Conservation (phyloP, 306 rosid genomes). For the Quercus wislizeni region DNA sequence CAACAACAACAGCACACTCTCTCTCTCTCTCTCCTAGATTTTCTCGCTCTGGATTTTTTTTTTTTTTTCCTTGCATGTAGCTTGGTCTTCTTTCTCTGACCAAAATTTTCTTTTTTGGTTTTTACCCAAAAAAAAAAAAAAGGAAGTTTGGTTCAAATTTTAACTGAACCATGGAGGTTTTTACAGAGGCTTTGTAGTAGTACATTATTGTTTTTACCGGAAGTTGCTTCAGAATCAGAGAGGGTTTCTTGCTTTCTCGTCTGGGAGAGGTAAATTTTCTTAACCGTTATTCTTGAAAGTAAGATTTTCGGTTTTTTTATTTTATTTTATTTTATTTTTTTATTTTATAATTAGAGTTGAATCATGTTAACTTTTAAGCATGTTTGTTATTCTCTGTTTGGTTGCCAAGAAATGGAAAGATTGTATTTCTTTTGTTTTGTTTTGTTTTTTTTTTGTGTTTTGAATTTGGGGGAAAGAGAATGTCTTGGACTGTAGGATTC, state of each 20-base stretch:
- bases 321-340: background rate
- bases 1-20: too few relatives aligned
- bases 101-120: too few relatives aligned
- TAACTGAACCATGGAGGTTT: background rate
- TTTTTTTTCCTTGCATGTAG: too few relatives aligned
- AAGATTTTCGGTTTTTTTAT: background rate
- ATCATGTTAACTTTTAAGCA: background rate
- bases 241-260: background rate
- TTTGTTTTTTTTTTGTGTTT: background rate
- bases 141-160: background rate
- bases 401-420: background rate
- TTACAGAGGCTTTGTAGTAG: background rate
- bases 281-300: too few relatives aligned
- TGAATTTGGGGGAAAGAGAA: background rate
- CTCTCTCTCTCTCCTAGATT: too few relatives aligned
- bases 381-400: background rate
- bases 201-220: constrained; percentile 2
- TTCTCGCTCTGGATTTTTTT: too few relatives aligned
- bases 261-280: constrained; percentile 1
- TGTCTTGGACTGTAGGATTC: background rate
- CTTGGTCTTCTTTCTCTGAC: too few relatives aligned
- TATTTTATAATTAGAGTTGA: background rate
- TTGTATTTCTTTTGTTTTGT: background rate
- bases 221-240: background rate
- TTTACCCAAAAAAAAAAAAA: too few relatives aligned